These are phyloP conservation scores for Solanum dulcamara DNA, from an alignment of 257 asterid genomes.

Conservation along the genomic window DNA sequence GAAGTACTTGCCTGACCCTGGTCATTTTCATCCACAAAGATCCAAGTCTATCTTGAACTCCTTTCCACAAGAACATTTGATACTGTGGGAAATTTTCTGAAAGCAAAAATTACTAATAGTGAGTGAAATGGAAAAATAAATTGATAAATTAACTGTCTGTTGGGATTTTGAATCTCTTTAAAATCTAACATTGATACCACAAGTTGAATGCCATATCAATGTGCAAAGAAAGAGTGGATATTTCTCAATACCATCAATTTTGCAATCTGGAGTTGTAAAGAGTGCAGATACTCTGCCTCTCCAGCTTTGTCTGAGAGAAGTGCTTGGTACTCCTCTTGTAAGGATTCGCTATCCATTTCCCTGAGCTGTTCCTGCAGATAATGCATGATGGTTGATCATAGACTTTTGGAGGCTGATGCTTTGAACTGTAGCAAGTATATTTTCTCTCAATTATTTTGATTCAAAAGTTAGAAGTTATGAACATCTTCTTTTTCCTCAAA, in stretches of 20 bases:
- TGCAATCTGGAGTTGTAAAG: slow-evolving; percentile 61
- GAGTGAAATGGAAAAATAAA: not conserved
- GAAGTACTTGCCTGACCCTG: slow-evolving; percentile 1
- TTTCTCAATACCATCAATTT: slow-evolving; percentile 43
- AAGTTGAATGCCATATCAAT: not conserved
- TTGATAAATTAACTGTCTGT: not conserved
- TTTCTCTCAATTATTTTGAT: not conserved
- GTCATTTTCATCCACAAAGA: slow-evolving; percentile 8
- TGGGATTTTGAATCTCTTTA: not conserved
- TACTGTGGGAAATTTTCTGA: slow-evolving; percentile 52
- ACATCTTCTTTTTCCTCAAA: not conserved
- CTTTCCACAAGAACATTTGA: slow-evolving; percentile 64
- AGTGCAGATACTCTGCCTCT: slow-evolving; percentile 58
- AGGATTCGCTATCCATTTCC: slow-evolving; percentile 40
- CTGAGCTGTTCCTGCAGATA: slow-evolving; percentile 46
- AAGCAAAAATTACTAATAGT: not conserved
- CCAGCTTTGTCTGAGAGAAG: slow-evolving; percentile 61
- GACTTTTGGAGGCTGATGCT: not conserved
- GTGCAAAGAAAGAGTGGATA: not conserved
- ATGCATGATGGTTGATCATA: not conserved
- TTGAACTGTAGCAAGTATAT: not conserved
- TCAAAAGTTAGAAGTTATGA: not conserved
- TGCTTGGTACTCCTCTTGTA: slow-evolving; percentile 66
- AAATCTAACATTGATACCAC: not conserved
- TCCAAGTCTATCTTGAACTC: slow-evolving; percentile 42